These are phyloP conservation scores for Pseudonitzschia delicatissima DNA, from an alignment of 108 stramenopile species.

Conservation along the genomic window DNA sequence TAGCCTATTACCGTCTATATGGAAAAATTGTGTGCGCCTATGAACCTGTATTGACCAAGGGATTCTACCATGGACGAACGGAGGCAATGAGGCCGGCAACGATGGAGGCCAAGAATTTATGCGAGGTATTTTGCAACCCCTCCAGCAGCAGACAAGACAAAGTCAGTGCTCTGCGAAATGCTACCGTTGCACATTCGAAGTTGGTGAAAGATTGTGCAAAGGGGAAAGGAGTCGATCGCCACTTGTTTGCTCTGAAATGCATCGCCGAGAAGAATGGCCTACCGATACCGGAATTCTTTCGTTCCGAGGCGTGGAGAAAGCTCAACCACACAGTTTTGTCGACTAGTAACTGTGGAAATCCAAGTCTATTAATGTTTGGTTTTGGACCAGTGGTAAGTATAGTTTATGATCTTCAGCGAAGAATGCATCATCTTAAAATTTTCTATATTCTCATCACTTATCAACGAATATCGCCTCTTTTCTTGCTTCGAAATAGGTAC, in stretches of 20 bases:
- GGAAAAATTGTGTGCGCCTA: constrained; percentile 76
- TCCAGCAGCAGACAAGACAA: constrained; percentile 41
- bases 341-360: constrained; percentile 88
- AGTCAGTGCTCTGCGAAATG: constrained; percentile 50
- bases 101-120: constrained; percentile 55
- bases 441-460: background rate
- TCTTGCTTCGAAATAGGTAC: constrained; percentile 15
- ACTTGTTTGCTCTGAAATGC: constrained; percentile 79
- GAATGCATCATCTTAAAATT: constrained; percentile 15
- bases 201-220: constrained; percentile 60
- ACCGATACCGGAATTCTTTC: constrained; percentile 67
- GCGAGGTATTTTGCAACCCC: constrained; percentile 33
- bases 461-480: no score
- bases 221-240: constrained; percentile 79
- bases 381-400: constrained; percentile 71
- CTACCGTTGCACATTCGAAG: constrained; percentile 59
- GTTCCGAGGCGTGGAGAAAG: constrained; percentile 55
- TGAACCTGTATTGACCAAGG: constrained; percentile 82
- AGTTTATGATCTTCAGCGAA: constrained; percentile 9
- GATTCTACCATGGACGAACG: constrained; percentile 83
- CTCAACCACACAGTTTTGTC: constrained; percentile 83
- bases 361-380: constrained; percentile 76
- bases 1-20: constrained; percentile 82
- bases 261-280: constrained; percentile 67
- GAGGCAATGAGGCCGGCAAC: constrained; percentile 85